phyloP scores from a whole-genome alignment of 2,329 filamentous ascomycete genomes.

The Purpureocillium lavendulum region DNA sequence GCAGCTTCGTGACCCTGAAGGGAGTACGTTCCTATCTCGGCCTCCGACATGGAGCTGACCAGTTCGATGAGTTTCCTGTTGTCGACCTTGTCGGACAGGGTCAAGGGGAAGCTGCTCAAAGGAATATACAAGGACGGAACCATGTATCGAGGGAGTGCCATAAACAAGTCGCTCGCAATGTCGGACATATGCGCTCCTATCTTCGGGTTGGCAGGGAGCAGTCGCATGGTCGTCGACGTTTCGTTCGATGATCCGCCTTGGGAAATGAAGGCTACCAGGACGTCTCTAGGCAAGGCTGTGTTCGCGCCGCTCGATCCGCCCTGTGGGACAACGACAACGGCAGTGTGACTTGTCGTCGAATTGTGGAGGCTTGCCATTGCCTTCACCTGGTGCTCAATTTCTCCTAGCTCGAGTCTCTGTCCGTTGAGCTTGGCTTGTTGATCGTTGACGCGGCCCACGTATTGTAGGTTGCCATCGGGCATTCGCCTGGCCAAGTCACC shows the following conservation, averaged over 20 bases:
- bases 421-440: slow-evolving; percentile 9
- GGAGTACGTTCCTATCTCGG: slow-evolving; percentile 1
- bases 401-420: slow-evolving; percentile 12
- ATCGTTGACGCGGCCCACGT: background rate
- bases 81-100: background rate
- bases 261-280: background rate
- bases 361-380: background rate
- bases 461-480: slow-evolving; percentile 1
- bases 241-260: background rate
- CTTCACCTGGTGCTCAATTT: slow-evolving; percentile 9
- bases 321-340: background rate
- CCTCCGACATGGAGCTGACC: background rate
- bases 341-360: background rate
- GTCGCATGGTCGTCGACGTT: background rate
- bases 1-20: slow-evolving; percentile 1
- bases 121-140: background rate
- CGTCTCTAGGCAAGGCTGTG: background rate
- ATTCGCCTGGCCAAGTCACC: slow-evolving; percentile 6
- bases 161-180: background rate
- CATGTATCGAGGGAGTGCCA: background rate
- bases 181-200: background rate
- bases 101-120: background rate
- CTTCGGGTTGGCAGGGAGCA: background rate
- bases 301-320: background rate
- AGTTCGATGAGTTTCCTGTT: background rate